Percentiles rank a stretch among this genome's conserved stretches.
Evolutionary conservation across 106 monocot genomes (phyloP).

Genomic region (Acorus gramineus): DNA sequence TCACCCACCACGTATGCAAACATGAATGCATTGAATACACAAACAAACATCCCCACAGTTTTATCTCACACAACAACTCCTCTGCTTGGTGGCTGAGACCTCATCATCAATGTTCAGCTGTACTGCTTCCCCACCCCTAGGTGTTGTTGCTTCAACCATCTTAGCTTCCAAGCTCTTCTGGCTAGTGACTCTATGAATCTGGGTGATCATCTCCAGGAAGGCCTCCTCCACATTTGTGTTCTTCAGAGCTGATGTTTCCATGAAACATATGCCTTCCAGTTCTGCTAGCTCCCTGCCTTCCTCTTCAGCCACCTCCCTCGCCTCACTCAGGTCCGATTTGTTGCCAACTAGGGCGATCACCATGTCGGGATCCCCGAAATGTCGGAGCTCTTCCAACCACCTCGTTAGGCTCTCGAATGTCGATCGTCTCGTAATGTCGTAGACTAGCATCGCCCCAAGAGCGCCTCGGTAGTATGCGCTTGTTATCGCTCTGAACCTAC

Average conservation of each 20-base stretch:
- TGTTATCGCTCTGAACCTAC: slow-evolving; percentile 22
- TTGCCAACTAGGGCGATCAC: slow-evolving; percentile 17
- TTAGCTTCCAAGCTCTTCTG: neutral
- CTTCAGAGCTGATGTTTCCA: slow-evolving; percentile 21
- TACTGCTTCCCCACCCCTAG: neutral
- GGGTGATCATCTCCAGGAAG: slow-evolving; percentile 8
- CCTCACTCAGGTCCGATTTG: slow-evolving; percentile 11
- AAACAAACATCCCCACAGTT: too few relatives aligned
- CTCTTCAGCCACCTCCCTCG: slow-evolving; percentile 9
- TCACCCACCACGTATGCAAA: too few relatives aligned
- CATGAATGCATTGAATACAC: too few relatives aligned
- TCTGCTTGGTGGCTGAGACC: slow-evolving; percentile 6
- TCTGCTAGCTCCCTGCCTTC: slow-evolving; percentile 12
- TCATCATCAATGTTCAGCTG: slow-evolving; percentile 5
- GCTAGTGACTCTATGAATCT: neutral
- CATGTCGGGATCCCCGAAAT: slow-evolving; percentile 6
- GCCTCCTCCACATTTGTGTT: slow-evolving; percentile 18
- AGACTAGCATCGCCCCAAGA: slow-evolving; percentile 13
- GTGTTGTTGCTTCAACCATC: neutral
- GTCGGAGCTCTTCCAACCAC: slow-evolving; percentile 12
- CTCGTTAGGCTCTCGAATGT: slow-evolving; percentile 2
- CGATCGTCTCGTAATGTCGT: slow-evolving; percentile 15
- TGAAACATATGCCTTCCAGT: slow-evolving; percentile 11
- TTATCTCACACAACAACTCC: neutral
- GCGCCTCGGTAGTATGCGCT: slow-evolving; percentile 22